Base-by-base conservation (phyloP, 805 yeast genomes). In the Metschnikowia santaceciliae region DNA sequence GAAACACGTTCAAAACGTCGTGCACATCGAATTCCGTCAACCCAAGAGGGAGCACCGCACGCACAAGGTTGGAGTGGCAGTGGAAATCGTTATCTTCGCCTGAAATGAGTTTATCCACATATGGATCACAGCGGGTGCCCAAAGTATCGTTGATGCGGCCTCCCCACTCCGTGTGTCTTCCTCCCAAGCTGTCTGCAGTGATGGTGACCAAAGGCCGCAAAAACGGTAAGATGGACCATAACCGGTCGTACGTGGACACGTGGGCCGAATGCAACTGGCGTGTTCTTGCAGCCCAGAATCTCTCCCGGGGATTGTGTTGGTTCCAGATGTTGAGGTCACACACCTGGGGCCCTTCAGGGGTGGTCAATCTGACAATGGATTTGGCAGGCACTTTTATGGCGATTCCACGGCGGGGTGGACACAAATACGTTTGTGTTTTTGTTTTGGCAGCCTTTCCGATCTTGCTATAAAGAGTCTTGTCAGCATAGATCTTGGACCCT, bases 321-420 rank as follows among this genome's bases (percentile, higher is more conserved):
- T 77, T 79, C 88, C 88, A 83, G 47, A 81, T 77, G 65, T 83
- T 83, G 64, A 83, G 75, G 60, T 83, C 88, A 59, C 86, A 82
- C 17, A 83, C 88, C 63, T 83, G 88, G 1, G 89, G 85, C 4
- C 88, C 88, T 57, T 83, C 82, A 2, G 86, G 83, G 1, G 86
- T 79, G 3, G 81, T 77, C 49, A 83, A 70, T 37, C 88, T 70
- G 52, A 84, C 80, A 32, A 83, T 76, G 32, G 78, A 72, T 22
- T 80, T 82, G 19, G 81, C 81, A 15, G 84, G 83, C n/a, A 82
- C 81, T 53, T 78, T 78, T 71, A 84, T 80, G 0, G 87, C 85
- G 43, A 76, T 70, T 3, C 84, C 89, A 1, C 83, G 71, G 55
- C 87, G 68, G 36, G 82, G 81, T 20, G 79, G 76, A 51, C 82